A percentile compares a stretch with the other conserved stretches of the same genome.
Conservation (phyloP, 2,329 filamentous ascomycete species). For the Tricladium varicosporioides region DNA sequence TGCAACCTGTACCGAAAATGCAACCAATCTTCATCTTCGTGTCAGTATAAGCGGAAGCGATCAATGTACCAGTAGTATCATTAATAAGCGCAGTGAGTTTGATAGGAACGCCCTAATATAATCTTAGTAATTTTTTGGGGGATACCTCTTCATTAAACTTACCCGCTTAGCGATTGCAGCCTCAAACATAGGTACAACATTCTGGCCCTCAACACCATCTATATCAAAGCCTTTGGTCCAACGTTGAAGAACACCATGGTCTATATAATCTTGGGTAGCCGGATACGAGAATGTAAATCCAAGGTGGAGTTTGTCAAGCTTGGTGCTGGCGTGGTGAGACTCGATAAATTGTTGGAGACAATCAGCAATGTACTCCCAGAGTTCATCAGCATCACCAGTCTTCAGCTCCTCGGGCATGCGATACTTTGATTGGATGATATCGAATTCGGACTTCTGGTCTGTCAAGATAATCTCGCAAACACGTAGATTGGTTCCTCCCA, state of each 20-base stretch:
- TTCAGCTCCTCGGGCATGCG: constrained; percentile 92
- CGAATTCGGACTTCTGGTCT: constrained; percentile 84
- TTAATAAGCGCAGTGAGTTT: constrained; percentile 93
- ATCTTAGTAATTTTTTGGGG: constrained; percentile 15
- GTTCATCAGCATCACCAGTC: constrained; percentile 76
- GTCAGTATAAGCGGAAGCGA: constrained; percentile 97
- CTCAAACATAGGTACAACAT: constrained; percentile 88
- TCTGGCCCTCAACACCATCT: constrained; percentile 82
- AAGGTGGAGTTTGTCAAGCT: constrained; percentile 67
- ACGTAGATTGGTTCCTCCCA: constrained; percentile 94
- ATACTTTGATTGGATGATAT: constrained; percentile 96
- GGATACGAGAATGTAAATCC: constrained; percentile 98
- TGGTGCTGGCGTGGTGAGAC: constrained; percentile 70
- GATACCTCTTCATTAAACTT: constrained; percentile 28
- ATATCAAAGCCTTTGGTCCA: constrained; percentile 99
- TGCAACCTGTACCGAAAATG: constrained; percentile 98
- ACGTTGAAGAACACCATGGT: constrained; percentile 86
- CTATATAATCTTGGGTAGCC: constrained; percentile 88
- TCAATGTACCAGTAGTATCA: constrained; percentile 94
- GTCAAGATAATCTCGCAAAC: constrained; percentile 91
- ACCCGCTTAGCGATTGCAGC: constrained; percentile 69
- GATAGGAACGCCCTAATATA: constrained; percentile 76
- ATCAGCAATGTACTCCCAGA: constrained; percentile 95
- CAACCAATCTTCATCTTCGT: constrained; percentile 89
- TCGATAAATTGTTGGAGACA: constrained; percentile 89